Evolutionary conservation across 2,329 filamentous ascomycete genomes (phyloP), one percentile per base, ranked within the genome.

Genomic region (Xylaria sp.): DNA sequence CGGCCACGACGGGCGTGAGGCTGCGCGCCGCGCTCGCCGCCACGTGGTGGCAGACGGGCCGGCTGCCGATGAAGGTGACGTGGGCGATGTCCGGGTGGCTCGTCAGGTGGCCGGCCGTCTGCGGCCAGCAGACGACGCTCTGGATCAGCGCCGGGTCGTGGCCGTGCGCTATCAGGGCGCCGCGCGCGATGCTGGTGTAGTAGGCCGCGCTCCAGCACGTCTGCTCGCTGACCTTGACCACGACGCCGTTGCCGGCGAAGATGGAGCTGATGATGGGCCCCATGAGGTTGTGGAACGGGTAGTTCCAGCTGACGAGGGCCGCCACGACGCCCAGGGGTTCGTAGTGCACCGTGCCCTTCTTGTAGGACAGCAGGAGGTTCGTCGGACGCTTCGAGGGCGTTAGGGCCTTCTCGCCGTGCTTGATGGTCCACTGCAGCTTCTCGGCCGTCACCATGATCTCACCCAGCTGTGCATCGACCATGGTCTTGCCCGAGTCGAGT

Each of bases 281-380:
- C 53, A 98, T 88, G 69, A 98, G 85, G 80, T 99, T 99, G 82
- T 99, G 96, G 80, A 98, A 97, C 50, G 93, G 90, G 77, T 94
- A 98, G 82, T 99, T 99, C 96, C 96, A 99, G 77, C 92, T 96
- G 49, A 99, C 93, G 59, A 95, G 90, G 20, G 96, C 95, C 11
- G 93, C 91, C 5, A 99, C 92, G 39, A 99, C 93, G 17, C 96
- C 96, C 22, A 98, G 83, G 15, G 96, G 95, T 80, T 99, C 94
- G 79, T 97, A 99, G 56, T 87, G 83, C 31, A 99, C 94, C 69
- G 90, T 90, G 77, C 97, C 97, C 78, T 87, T 89, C 85, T 99
- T 99, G 81, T 98, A 97, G 81, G 90, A 88, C 93, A 99, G 96
- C 69, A 99, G 86, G 51, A 97, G 84, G 79, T 96, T 97, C 0